A percentile compares a stretch with the other conserved stretches of the same genome.
Conservation (phyloP, 2,329 filamentous ascomycete genomes). For the Microcera coccophila region DNA sequence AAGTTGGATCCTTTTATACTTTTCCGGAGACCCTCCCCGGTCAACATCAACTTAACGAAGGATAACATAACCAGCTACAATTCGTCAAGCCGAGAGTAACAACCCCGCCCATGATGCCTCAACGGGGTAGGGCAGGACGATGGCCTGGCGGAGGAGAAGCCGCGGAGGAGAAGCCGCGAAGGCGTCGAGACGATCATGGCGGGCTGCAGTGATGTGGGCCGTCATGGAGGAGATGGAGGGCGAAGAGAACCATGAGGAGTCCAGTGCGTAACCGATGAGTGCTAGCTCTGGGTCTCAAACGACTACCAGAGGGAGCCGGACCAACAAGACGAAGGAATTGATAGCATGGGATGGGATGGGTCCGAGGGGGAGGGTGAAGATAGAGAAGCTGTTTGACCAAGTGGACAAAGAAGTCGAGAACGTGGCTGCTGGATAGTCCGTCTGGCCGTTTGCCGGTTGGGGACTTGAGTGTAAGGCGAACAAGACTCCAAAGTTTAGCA, state of each 20-base stretch:
- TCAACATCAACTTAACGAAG: slow-evolving; percentile 34
- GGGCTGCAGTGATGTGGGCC: slow-evolving; percentile 34
- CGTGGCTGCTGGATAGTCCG: slow-evolving; percentile 25
- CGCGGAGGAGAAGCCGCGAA: slow-evolving; percentile 23
- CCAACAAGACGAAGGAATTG: slow-evolving; percentile 24
- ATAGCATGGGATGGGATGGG: slow-evolving; percentile 12
- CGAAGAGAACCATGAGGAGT: slow-evolving; percentile 13
- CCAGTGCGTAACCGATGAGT: neutral
- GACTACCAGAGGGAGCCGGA: slow-evolving; percentile 15
- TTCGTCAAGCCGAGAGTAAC: slow-evolving; percentile 37
- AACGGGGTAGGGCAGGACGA: slow-evolving; percentile 30
- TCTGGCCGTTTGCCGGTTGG: slow-evolving; percentile 20
- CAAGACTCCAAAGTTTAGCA: slow-evolving; percentile 16
- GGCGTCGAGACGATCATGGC: slow-evolving; percentile 33
- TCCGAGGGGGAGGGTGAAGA: slow-evolving; percentile 26
- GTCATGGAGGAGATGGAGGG: slow-evolving; percentile 26
- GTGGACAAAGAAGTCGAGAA: slow-evolving; percentile 14
- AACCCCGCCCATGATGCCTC: slow-evolving; percentile 41
- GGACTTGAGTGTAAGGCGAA: slow-evolving; percentile 20
- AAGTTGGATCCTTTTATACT: slow-evolving; percentile 61
- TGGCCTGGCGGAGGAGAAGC: slow-evolving; percentile 30
- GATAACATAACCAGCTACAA: slow-evolving; percentile 43
- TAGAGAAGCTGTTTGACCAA: slow-evolving; percentile 20
- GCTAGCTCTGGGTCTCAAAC: neutral
- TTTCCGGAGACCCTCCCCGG: slow-evolving; percentile 40